These are phyloP conservation scores for Stemphylium lycopersici DNA, from an alignment of 2,329 filamentous ascomycete genomes.

Conservation along the genomic window DNA sequence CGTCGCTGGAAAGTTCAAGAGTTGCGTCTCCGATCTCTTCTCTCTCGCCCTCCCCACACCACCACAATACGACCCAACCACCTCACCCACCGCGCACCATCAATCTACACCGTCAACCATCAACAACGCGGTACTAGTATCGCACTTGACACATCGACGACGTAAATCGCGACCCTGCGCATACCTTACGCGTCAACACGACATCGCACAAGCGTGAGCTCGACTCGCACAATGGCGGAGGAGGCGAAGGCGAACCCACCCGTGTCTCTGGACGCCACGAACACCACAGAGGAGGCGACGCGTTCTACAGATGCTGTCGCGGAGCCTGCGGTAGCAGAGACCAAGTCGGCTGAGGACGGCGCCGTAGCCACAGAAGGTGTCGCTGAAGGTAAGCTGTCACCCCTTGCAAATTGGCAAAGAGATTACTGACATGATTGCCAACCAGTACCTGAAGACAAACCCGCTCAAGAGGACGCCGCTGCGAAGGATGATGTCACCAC, in stretches of 20 bases:
- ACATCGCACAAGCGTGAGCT: slow-evolving; percentile 42
- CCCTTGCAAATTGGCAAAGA: not conserved
- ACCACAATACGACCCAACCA: slow-evolving; percentile 40
- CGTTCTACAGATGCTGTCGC: slow-evolving; percentile 37
- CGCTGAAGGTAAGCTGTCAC: slow-evolving; percentile 37
- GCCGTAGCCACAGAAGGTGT: slow-evolving; percentile 36
- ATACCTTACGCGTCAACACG: slow-evolving; percentile 45
- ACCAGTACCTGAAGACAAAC: slow-evolving; percentile 27
- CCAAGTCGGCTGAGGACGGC: slow-evolving; percentile 37
- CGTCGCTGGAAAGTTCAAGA: slow-evolving; percentile 27
- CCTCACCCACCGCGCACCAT: slow-evolving; percentile 46
- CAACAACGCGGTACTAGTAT: slow-evolving; percentile 36
- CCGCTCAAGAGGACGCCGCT: slow-evolving; percentile 24
- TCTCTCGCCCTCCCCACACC: slow-evolving; percentile 36
- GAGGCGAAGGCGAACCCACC: slow-evolving; percentile 39
- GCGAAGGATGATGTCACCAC: slow-evolving; percentile 30
- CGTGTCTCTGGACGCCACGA: slow-evolving; percentile 33
- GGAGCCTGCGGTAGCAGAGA: slow-evolving; percentile 36
- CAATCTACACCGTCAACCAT: slow-evolving; percentile 39
- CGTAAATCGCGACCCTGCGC: slow-evolving; percentile 39
- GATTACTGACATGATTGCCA: slow-evolving; percentile 27
- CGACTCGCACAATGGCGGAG: slow-evolving; percentile 46
- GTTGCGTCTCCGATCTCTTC: slow-evolving; percentile 26
- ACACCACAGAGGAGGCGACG: slow-evolving; percentile 39
- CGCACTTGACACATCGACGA: slow-evolving; percentile 31